A percentile compares a stretch with the other conserved stretches of the same genome.
phyloP scores from a whole-genome alignment of 139 green algal species.

The Coccomyxa sp. region DNA sequence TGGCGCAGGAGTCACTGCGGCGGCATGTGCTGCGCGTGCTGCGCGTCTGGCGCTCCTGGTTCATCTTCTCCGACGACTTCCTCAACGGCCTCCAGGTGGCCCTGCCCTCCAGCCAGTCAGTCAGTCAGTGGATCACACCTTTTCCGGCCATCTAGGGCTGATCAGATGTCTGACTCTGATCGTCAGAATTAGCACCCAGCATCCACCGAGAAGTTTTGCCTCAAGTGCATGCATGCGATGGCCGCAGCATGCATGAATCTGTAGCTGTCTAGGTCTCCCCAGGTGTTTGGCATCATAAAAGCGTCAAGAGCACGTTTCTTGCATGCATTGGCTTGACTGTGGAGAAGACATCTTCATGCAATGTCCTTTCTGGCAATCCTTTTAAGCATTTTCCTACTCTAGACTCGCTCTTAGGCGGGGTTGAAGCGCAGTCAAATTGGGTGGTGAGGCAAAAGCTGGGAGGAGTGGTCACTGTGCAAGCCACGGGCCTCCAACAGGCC shows the following conservation, averaged over 20 bases:
- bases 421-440: too few relatives aligned
- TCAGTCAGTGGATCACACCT: neutral
- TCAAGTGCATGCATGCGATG: neutral
- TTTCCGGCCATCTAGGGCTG: neutral
- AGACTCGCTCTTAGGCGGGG: too few relatives aligned
- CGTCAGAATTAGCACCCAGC: neutral
- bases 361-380: too few relatives aligned
- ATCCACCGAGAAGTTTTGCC: neutral
- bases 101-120: neutral
- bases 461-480: too few relatives aligned
- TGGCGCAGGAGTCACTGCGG: conserved; percentile 59
- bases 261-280: neutral
- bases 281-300: neutral
- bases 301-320: too few relatives aligned
- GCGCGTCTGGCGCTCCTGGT: conserved; percentile 78
- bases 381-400: too few relatives aligned
- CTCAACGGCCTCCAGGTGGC: conserved; percentile 78
- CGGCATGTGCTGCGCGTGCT: conserved; percentile 77
- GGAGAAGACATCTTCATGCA: too few relatives aligned
- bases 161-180: neutral
- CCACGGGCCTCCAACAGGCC: too few relatives aligned
- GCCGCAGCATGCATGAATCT: neutral
- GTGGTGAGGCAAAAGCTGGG: too few relatives aligned
- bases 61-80: conserved; percentile 85
- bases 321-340: too few relatives aligned